A percentile compares a stretch with the other conserved stretches of the same genome.
These are phyloP conservation scores for Cinchona pubescens DNA, from an alignment of 257 asterid species.

Conservation along the genomic window DNA sequence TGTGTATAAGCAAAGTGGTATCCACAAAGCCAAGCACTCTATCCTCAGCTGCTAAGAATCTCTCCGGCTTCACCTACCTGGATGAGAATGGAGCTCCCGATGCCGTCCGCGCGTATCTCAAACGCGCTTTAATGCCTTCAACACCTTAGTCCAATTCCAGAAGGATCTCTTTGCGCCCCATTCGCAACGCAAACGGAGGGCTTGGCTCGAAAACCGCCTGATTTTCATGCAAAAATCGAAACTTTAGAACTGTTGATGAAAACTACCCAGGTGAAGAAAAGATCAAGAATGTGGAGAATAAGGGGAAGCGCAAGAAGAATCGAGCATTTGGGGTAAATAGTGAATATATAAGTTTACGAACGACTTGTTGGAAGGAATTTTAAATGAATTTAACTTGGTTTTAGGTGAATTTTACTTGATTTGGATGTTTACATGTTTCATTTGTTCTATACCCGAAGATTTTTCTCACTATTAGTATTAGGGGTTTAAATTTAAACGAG, in stretches of 20 bases:
- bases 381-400: too few relatives aligned
- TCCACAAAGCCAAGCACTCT: slow-evolving; percentile 41
- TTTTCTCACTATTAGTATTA: too few relatives aligned
- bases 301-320: not conserved
- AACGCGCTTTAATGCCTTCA: slow-evolving; percentile 48
- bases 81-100: slow-evolving; percentile 54
- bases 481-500: too few relatives aligned
- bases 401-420: not conserved
- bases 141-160: slow-evolving; percentile 43
- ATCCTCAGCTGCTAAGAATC: slow-evolving; percentile 45
- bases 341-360: not conserved
- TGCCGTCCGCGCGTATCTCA: slow-evolving; percentile 42
- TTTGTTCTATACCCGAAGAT: not conserved
- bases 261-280: slow-evolving; percentile 2
- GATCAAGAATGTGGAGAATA: not conserved
- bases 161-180: slow-evolving; percentile 18
- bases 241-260: not conserved
- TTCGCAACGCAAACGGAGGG: slow-evolving; percentile 12
- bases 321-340: not conserved
- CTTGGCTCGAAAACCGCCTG: not conserved
- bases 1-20: slow-evolving; percentile 36
- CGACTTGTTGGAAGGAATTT: not conserved
- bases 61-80: slow-evolving; percentile 41
- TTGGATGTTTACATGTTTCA: too few relatives aligned
- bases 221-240: not conserved